Percentiles rank a stretch among this genome's conserved stretches.
Conservation (phyloP, 2,329 filamentous ascomycete species). For the Aspergillus sp. region DNA sequence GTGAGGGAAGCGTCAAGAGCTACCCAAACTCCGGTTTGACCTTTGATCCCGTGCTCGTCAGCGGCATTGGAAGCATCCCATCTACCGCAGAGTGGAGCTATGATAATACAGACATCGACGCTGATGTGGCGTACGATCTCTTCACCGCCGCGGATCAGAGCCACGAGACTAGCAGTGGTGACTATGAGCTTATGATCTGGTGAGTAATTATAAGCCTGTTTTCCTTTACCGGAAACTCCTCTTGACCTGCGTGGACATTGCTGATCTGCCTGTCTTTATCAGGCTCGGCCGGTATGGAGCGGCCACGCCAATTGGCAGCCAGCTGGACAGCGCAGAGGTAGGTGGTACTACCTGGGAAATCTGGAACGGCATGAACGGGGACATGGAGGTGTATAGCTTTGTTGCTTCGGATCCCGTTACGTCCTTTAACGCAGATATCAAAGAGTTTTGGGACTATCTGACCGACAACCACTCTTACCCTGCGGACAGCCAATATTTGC, state of each 20-base stretch:
- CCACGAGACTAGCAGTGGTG: conserved; percentile 42
- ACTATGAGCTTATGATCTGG: conserved; percentile 66
- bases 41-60: conserved; percentile 26
- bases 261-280: neutral
- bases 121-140: conserved; percentile 60
- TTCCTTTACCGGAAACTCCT: neutral
- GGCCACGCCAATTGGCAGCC: conserved; percentile 54
- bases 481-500: conserved; percentile 51
- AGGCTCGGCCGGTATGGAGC: conserved; percentile 50
- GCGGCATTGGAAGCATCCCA: conserved; percentile 36
- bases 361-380: conserved; percentile 55
- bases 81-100: conserved; percentile 50
- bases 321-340: conserved; percentile 52
- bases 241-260: neutral
- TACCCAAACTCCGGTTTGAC: conserved; percentile 37
- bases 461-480: conserved; percentile 47
- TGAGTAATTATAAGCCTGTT: neutral
- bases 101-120: conserved; percentile 47
- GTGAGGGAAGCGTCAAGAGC: conserved; percentile 41
- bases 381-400: conserved; percentile 58
- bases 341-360: conserved; percentile 55
- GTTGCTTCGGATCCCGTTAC: conserved; percentile 46
- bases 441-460: conserved; percentile 56
- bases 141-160: conserved; percentile 48
- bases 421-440: conserved; percentile 57